Evolutionary conservation across 768 basidiomycete species (phyloP).

Genomic region (Kwoniella europaea): DNA sequence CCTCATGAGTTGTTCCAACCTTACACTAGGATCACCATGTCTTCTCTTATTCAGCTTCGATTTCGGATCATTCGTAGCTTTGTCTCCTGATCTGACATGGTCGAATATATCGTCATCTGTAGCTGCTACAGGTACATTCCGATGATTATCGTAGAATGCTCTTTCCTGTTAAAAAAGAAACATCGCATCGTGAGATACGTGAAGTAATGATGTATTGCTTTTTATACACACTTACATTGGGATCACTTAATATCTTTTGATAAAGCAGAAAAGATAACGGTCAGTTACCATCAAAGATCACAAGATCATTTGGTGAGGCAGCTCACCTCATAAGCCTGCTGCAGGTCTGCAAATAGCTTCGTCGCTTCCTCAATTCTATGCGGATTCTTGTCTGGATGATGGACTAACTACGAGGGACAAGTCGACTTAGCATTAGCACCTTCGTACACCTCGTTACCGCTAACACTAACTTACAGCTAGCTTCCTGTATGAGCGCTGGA

Average conservation of each 20-base stretch:
- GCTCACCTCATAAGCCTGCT: slow-evolving; percentile 92
- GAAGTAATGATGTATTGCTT: background rate
- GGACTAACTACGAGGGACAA: slow-evolving; percentile 38
- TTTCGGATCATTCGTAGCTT: slow-evolving; percentile 60
- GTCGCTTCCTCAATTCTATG: slow-evolving; percentile 84
- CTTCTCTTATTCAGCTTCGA: slow-evolving; percentile 59
- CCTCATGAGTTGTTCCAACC: slow-evolving; percentile 75
- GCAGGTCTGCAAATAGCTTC: slow-evolving; percentile 79
- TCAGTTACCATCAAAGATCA: background rate
- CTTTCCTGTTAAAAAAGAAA: slow-evolving; percentile 68
- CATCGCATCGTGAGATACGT: background rate
- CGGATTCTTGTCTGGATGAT: slow-evolving; percentile 69
- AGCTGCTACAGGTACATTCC: slow-evolving; percentile 75
- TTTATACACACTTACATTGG: slow-evolving; percentile 69
- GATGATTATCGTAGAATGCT: slow-evolving; percentile 97
- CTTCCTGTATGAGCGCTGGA: slow-evolving; percentile 78
- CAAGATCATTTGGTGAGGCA: background rate
- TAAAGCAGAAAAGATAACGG: background rate
- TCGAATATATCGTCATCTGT: slow-evolving; percentile 87
- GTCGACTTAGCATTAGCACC: background rate
- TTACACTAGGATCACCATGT: slow-evolving; percentile 74
- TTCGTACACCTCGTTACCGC: too few species aligned
- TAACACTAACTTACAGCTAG: slow-evolving; percentile 65
- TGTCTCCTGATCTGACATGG: slow-evolving; percentile 73
- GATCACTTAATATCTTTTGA: slow-evolving; percentile 82